Conservation (phyloP, 495 filamentous ascomycete species). For the Penicillium longicatenatum region DNA sequence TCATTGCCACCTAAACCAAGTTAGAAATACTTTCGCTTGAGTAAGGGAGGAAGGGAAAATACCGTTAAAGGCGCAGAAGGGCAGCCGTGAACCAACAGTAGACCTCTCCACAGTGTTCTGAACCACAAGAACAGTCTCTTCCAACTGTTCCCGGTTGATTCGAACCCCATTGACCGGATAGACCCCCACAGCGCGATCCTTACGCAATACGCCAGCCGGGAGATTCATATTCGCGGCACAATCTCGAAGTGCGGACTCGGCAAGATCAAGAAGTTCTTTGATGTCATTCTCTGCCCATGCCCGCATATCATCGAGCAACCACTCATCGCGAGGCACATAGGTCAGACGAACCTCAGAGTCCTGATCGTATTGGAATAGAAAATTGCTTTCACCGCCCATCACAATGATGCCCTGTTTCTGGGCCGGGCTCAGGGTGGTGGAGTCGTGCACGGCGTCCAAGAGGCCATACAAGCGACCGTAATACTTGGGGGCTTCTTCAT, state of each 20-base stretch:
- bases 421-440: slow-evolving; percentile 52
- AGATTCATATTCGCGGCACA: slow-evolving; percentile 76
- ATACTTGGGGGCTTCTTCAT: slow-evolving; percentile 83
- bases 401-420: slow-evolving; percentile 81
- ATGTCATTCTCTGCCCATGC: slow-evolving; percentile 83
- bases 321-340: slow-evolving; percentile 67
- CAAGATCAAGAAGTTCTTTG: slow-evolving; percentile 75
- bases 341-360: slow-evolving; percentile 38
- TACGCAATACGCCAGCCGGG: slow-evolving; percentile 76
- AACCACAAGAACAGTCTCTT: slow-evolving; percentile 92
- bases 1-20: slow-evolving; percentile 70
- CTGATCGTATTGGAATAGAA: slow-evolving; percentile 73
- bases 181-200: slow-evolving; percentile 93
- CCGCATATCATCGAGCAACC: slow-evolving; percentile 86
- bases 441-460: slow-evolving; percentile 75
- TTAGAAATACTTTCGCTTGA: not conserved
- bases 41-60: not conserved
- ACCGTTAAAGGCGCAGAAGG: slow-evolving; percentile 98
- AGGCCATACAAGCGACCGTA: slow-evolving; percentile 82
- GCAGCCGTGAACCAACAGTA: slow-evolving; percentile 65
- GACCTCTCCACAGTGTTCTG: slow-evolving; percentile 90
- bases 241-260: slow-evolving; percentile 78
- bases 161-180: slow-evolving; percentile 59
- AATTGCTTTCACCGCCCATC: slow-evolving; percentile 90
- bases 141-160: slow-evolving; percentile 83